Conservation (phyloP, 495 filamentous ascomycete species). For the Aspergillus hancockii region DNA sequence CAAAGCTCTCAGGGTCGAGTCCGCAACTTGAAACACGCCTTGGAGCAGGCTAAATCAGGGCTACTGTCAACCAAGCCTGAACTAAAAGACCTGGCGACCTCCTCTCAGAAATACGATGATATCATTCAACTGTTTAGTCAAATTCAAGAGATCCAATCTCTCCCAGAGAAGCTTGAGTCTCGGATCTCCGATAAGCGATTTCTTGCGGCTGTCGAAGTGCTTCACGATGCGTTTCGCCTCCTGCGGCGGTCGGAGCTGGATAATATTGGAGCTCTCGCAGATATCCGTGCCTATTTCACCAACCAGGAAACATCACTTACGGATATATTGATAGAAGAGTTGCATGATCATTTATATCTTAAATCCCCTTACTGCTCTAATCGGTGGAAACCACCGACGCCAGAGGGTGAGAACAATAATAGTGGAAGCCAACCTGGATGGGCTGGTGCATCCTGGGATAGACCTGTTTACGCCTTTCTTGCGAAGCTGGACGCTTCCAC, state of each 20-base stretch:
- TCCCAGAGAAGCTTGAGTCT: constrained; percentile 91
- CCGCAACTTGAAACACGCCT: constrained; percentile 74
- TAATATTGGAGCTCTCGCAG: constrained; percentile 83
- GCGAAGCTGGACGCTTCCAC: constrained; percentile 72
- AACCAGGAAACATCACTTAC: constrained; percentile 91
- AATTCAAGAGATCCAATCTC: constrained; percentile 85
- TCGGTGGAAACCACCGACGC: constrained; percentile 72
- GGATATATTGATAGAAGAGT: constrained; percentile 92
- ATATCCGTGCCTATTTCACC: constrained; percentile 81
- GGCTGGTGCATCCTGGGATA: constrained; percentile 46
- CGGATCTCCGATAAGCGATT: constrained; percentile 96
- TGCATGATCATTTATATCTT: constrained; percentile 95
- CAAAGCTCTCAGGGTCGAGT: constrained; percentile 84
- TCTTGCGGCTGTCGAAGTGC: constrained; percentile 84
- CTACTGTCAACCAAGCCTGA: constrained; percentile 88
- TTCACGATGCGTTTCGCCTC: constrained; percentile 81
- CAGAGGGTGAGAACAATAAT: constrained; percentile 59
- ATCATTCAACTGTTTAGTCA: constrained; percentile 81
- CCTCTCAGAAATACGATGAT: constrained; percentile 88
- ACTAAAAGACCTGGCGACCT: constrained; percentile 78
- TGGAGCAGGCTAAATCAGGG: constrained; percentile 78
- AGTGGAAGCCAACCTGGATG: constrained; percentile 47
- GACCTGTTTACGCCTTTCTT: constrained; percentile 75
- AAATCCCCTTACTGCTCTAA: constrained; percentile 96
- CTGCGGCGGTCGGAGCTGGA: constrained; percentile 88